Base-by-base conservation (phyloP, 768 basidiomycete species). In the Mycena crocata region DNA sequence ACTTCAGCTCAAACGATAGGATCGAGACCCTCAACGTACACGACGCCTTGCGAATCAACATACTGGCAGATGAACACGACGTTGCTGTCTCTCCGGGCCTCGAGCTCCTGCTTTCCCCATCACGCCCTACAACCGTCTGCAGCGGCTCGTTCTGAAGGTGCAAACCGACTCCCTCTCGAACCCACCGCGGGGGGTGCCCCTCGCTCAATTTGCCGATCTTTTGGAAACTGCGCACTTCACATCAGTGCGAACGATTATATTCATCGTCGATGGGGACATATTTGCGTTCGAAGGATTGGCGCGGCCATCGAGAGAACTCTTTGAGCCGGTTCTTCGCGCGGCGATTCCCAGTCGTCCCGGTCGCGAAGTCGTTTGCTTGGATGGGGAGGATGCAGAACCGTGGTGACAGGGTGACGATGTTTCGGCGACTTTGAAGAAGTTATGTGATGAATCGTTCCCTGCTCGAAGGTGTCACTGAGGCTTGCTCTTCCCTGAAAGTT, bases 341-440 rank as follows among this genome's bases (percentile, higher is more conserved):
- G 32, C 28, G 1, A 26, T 59, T 9, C 46, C 46, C 26, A 23
- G 14, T 19, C 50, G 21, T n/a, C 30, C 14, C 14, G 23, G 15
- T 34, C 48, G 40, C 15, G 2, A 21, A 23, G n/a, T 60, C 14
- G 21, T 40, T 5, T 61, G 49, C 31, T 19, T 32, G 9, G 49
- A 51, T 21, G 59, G 59, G 28, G 48, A 61, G 34, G 59, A 61
- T 19, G 26, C 58, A 13, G 58, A 59, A n/a, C n/a, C n/a, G n/a
- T n/a, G n/a, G n/a, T n/a, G n/a, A n/a, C n/a, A n/a, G n/a, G n/a
- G n/a, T n/a, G n/a, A n/a, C n/a, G n/a, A n/a, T n/a, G n/a, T n/a
- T n/a, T n/a, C n/a, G n/a, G n/a, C n/a, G n/a, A n/a, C n/a, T n/a
- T n/a, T n/a, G n/a, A n/a, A n/a, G n/a, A n/a, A n/a, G n/a, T n/a